A percentile compares a stretch with the other conserved stretches of the same genome.
These are phyloP conservation scores for Hypoxylon subgilvum DNA, from an alignment of 495 filamentous ascomycete genomes.

Conservation along the genomic window DNA sequence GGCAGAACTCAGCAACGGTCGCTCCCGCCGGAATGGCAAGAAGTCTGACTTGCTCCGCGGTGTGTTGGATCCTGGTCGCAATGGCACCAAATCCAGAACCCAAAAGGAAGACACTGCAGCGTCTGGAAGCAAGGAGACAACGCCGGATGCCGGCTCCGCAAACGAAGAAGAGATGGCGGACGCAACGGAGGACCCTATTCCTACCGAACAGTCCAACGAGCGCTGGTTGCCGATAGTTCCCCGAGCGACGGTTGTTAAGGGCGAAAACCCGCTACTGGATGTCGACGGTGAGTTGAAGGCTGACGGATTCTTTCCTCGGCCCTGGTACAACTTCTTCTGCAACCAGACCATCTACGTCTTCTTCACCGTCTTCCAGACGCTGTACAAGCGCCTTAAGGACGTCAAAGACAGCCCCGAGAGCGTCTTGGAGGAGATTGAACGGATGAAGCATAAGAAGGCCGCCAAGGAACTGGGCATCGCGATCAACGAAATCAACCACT, in stretches of 20 bases:
- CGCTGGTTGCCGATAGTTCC: slow-evolving; percentile 59
- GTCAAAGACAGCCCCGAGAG: slow-evolving; percentile 78
- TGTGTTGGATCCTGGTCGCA: slow-evolving; percentile 78
- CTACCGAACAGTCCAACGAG: slow-evolving; percentile 61
- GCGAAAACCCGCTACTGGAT: slow-evolving; percentile 48
- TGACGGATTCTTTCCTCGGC: slow-evolving; percentile 79
- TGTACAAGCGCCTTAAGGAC: slow-evolving; percentile 81
- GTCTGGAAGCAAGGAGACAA: slow-evolving; percentile 80
- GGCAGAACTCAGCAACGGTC: slow-evolving; percentile 61
- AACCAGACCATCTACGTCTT: slow-evolving; percentile 92
- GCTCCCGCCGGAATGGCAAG: slow-evolving; percentile 72
- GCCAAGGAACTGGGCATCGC: slow-evolving; percentile 79
- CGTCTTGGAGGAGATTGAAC: slow-evolving; percentile 73
- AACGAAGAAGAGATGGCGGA: slow-evolving; percentile 69
- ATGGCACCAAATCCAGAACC: slow-evolving; percentile 62
- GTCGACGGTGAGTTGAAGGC: slow-evolving; percentile 70
- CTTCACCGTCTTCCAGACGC: slow-evolving; percentile 84
- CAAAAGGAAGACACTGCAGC: slow-evolving; percentile 76
- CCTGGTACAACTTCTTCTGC: slow-evolving; percentile 82
- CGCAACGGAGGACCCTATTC: slow-evolving; percentile 53
- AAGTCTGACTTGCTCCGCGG: slow-evolving; percentile 83
- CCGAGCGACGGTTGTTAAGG: slow-evolving; percentile 54
- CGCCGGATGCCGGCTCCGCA: slow-evolving; percentile 77
- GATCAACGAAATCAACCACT: slow-evolving; percentile 54
- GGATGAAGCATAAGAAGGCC: slow-evolving; percentile 72